Evolutionary conservation across 1,284 basidiomycete species (phyloP).

Genomic region (Malassezia japonica): DNA sequence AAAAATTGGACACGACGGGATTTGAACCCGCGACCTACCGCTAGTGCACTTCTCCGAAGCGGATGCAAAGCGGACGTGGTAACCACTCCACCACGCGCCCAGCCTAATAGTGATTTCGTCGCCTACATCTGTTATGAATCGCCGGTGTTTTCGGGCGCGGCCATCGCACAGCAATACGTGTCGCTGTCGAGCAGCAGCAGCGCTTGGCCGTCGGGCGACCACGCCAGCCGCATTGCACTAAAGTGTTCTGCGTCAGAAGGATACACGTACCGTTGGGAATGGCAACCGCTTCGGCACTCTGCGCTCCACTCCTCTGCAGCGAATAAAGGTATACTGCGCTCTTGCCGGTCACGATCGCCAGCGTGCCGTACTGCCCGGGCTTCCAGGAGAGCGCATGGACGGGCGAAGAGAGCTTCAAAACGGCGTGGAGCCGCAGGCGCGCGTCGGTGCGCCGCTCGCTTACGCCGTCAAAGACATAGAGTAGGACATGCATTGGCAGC

Average conservation of each 20-base stretch:
- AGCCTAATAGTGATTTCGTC: not conserved
- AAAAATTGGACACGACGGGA: conserved; percentile 22
- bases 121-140: not conserved
- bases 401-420: conserved; percentile 58
- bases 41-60: conserved; percentile 1
- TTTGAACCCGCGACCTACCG: conserved; percentile 23
- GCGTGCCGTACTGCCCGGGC: conserved; percentile 58
- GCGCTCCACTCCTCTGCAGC: not conserved
- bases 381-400: conserved; percentile 65
- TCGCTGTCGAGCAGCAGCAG: conserved; percentile 1
- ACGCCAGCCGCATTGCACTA: not conserved
- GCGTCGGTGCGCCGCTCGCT: not conserved
- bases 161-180: conserved; percentile 11
- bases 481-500: conserved; percentile 49
- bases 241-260: conserved; percentile 1
- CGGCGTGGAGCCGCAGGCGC: conserved; percentile 52
- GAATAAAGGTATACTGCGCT: conserved; percentile 59
- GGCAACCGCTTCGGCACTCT: conserved; percentile 13
- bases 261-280: conserved; percentile 10
- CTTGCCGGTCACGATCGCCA: conserved; percentile 61
- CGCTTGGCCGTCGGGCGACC: conserved; percentile 13
- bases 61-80: conserved; percentile 21
- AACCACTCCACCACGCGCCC: conserved; percentile 23
- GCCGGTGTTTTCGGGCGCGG: not conserved
- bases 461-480: conserved; percentile 54